A percentile compares a stretch with the other conserved stretches of the same genome.
These are phyloP conservation scores for Lolium perenne DNA, from an alignment of 176 grass and related monocot species.

Conservation along the genomic window DNA sequence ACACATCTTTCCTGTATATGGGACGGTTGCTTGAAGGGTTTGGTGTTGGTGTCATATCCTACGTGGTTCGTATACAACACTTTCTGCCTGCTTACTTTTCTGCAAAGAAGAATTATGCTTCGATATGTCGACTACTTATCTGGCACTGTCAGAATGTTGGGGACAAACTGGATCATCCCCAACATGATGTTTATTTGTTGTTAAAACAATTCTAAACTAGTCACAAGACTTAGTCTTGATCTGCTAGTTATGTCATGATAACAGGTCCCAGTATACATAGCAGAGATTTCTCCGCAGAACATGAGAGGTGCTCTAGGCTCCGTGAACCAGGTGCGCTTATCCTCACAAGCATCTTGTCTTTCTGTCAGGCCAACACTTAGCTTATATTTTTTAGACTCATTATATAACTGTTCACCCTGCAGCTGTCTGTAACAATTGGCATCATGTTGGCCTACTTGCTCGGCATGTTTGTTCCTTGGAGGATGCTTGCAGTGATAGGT, in stretches of 20 bases:
- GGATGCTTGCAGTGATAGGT: conserved; percentile 95
- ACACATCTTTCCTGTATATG: conserved; percentile 95
- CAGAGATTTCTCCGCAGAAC: conserved; percentile 93
- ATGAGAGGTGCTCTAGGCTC: conserved; percentile 92
- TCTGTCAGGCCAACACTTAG: conserved; percentile 4
- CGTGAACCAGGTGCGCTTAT: conserved; percentile 73
- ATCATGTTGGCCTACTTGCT: conserved; percentile 88
- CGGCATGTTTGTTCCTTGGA: conserved; percentile 97
- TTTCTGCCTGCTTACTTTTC: not conserved
- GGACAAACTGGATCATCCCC: not conserved
- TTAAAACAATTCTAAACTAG: conserved; percentile 7
- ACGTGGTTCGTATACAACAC: conserved; percentile 49
- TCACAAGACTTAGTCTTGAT: conserved; percentile 8
- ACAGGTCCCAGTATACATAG: conserved; percentile 96
- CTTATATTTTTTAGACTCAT: conserved; percentile 21
- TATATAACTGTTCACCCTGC: not conserved
- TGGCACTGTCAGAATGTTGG: not conserved
- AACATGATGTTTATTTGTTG: not conserved
- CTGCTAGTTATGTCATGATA: conserved; percentile 14
- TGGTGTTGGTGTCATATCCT: conserved; percentile 93
- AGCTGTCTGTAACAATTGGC: conserved; percentile 90
- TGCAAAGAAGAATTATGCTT: not conserved
- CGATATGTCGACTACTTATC: conserved; percentile 2
- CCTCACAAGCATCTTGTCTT: not conserved
- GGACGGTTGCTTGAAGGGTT: conserved; percentile 92